Evolutionary conservation across 1,139 yeast genomes (phyloP).

Genomic region (Geotrichum carabidarum): DNA sequence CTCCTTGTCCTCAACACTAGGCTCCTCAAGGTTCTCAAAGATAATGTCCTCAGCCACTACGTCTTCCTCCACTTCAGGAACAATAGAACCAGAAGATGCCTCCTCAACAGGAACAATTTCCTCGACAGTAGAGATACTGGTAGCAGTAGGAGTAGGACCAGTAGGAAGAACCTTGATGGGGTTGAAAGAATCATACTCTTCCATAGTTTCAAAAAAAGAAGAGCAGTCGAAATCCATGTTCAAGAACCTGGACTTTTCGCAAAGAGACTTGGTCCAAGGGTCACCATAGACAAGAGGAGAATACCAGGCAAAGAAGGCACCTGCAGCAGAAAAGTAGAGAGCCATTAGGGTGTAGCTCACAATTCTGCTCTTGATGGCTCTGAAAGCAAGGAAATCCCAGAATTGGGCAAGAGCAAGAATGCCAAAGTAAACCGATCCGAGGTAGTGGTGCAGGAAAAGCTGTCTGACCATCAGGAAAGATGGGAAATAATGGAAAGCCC

Average conservation of each 20-base stretch:
- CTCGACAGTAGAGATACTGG: neutral
- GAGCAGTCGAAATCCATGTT: constrained; percentile 80
- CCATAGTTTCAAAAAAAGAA: constrained; percentile 43
- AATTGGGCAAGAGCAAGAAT: constrained; percentile 77
- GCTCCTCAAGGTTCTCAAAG: neutral
- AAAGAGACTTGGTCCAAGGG: constrained; percentile 71
- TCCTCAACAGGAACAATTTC: constrained; percentile 13
- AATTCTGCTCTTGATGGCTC: constrained; percentile 43
- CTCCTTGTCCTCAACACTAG: neutral
- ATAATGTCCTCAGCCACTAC: neutral
- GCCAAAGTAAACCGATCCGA: constrained; percentile 88
- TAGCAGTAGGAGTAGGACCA: constrained; percentile 2
- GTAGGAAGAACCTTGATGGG: neutral
- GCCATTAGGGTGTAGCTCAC: constrained; percentile 44
- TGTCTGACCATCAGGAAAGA: constrained; percentile 93
- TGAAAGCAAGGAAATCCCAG: constrained; percentile 54
- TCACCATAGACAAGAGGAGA: constrained; percentile 73
- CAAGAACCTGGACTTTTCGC: constrained; percentile 57
- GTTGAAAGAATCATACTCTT: constrained; percentile 27
- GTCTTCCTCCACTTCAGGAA: neutral
- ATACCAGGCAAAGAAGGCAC: constrained; percentile 56
- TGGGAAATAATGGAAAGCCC: constrained; percentile 80
- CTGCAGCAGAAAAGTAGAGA: constrained; percentile 47
- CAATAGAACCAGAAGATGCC: constrained; percentile 13
- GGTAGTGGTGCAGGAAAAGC: constrained; percentile 85